A percentile compares a stretch with the other conserved stretches of the same genome.
Conservation (phyloP, 1,284 basidiomycete species). For the Phellopilus nigrolimitatus region DNA sequence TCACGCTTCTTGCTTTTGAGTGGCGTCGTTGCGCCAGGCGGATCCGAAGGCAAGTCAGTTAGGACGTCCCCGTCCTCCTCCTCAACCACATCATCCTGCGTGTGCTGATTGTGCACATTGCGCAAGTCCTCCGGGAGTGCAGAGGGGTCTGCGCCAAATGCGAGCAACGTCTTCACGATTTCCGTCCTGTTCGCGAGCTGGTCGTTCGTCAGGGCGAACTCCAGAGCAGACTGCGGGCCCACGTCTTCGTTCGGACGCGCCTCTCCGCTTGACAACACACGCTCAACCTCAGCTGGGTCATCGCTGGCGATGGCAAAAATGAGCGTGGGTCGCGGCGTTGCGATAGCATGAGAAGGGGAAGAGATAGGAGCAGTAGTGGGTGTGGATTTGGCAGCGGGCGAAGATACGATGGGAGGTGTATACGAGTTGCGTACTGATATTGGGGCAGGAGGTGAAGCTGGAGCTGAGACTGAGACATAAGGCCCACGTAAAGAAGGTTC, state of each 20-base stretch:
- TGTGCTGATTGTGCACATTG: not conserved
- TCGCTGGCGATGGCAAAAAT: conserved; percentile 82
- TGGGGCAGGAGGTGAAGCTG: conserved; percentile 24
- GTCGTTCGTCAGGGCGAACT: conserved; percentile 68
- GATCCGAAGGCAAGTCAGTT: conserved; percentile 10
- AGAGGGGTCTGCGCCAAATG: conserved; percentile 68
- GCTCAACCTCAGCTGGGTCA: conserved; percentile 60
- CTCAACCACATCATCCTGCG: not conserved
- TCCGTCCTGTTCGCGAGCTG: conserved; percentile 62
- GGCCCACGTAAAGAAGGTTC: conserved; percentile 29
- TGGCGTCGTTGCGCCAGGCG: not conserved
- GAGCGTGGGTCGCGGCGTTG: conserved; percentile 61
- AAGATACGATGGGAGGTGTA: not conserved
- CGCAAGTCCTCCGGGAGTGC: conserved; percentile 28
- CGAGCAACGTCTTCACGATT: conserved; percentile 71
- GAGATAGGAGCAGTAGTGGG: conserved; percentile 34
- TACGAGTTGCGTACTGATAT: not conserved
- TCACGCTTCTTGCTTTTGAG: conserved; percentile 15
- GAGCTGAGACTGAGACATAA: conserved; percentile 27
- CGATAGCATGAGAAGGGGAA: conserved; percentile 36
- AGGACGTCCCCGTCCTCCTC: conserved; percentile 10
- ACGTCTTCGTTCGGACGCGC: conserved; percentile 66
- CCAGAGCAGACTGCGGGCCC: conserved; percentile 71
- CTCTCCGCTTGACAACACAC: conserved; percentile 63
- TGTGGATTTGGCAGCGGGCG: conserved; percentile 21